Base-by-base conservation (phyloP, 306 rosid species). In the Fagus crenata region DNA sequence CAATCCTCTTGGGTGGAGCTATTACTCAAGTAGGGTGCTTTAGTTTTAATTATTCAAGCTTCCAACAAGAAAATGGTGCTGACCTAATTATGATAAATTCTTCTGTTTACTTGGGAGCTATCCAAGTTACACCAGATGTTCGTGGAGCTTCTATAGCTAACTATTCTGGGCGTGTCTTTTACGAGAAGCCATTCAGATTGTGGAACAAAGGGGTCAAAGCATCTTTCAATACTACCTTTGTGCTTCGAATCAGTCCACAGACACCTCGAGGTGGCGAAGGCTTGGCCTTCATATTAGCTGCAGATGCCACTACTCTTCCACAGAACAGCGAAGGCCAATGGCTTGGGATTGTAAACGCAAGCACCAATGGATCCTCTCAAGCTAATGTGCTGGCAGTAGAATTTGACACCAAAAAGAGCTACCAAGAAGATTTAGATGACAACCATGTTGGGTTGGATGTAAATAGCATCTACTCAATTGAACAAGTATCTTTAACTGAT, bases 371-470 rank as follows among this genome's bases (percentile, higher is more conserved):
- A 73, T 81, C 88, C 31, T 41, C 83, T n/a, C 42, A 40, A 61
- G 82, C 86, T 2, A 36, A 31, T 40, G 83, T 89, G 32, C 76
- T 90, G 7, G 97, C 94, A 1, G 85, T 93, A 1, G 97, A 93
- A 53, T 90, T 93, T 7, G 97, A 93, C 82, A 90, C 96, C 3
- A 79, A 80, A 31, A 78, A 85, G 60, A 93, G 84, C 73, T 90
- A 58, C 12, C 17, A 33, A 5, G 75, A 89, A 49, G 91, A 90
- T 46, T 67, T 86, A 1, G 90, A 93, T 32, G 67, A 61, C 46
- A 82, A 87, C 75, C 96, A 93, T 53, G 89, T 90, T 76, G 97
- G 96, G 1, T 77, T 93, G 81, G 75, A 90, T 80, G 43, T 90
- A 6, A 88, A 93, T 41, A 82, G 91, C 31, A 78, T 93, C 69